These are phyloP conservation scores for Neodidymelliopsis sp. DNA, from an alignment of 2,329 filamentous ascomycete species.

Conservation along the genomic window DNA sequence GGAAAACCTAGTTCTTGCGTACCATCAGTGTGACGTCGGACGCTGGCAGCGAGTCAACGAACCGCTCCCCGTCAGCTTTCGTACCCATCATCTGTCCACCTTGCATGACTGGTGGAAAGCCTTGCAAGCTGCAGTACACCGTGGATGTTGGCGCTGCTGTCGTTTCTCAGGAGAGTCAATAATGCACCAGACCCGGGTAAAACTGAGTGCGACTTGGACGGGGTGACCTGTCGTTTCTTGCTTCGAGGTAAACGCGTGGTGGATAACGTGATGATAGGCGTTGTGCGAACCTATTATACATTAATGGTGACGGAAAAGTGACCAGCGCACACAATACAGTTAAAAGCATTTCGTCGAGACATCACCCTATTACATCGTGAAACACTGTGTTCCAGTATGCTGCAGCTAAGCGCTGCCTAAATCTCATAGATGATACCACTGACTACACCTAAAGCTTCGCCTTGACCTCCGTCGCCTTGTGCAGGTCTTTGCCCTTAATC, in stretches of 20 bases:
- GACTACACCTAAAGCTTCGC: conserved; percentile 51
- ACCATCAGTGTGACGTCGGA: conserved; percentile 10
- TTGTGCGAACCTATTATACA: no score
- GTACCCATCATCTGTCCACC: background rate
- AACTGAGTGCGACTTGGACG: background rate
- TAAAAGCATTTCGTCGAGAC: no score
- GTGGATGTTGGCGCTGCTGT: background rate
- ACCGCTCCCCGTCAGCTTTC: background rate
- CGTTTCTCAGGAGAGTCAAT: background rate
- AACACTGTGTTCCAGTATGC: no score
- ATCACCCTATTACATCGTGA: no score
- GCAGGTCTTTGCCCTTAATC: conserved; percentile 49
- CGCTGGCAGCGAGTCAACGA: background rate
- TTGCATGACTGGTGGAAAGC: background rate
- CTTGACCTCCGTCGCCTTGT: conserved; percentile 48
- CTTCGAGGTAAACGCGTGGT: no score
- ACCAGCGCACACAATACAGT: no score
- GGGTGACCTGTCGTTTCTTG: background rate
- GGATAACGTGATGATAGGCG: no score
- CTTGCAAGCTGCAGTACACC: background rate
- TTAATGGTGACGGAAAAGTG: no score
- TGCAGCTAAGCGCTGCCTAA: no score
- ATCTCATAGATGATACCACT: background rate
- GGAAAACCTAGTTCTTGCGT: background rate
- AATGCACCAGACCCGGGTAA: background rate